These are phyloP conservation scores for Angomonas deanei DNA, from an alignment of 208 protist species.

Conservation along the genomic window DNA sequence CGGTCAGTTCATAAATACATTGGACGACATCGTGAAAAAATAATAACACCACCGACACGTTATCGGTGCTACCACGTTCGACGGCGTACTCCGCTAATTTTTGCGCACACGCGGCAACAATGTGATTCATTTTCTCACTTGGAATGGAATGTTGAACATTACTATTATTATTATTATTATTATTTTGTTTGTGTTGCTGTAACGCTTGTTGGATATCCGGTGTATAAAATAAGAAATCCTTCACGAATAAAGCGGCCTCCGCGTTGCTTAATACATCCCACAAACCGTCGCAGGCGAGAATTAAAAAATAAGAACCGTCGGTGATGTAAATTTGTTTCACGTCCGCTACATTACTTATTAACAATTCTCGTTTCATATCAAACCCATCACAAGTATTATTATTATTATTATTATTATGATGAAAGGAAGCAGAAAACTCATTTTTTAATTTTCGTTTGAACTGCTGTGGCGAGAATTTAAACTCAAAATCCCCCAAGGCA, in stretches of 20 bases:
- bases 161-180: constrained; percentile 4
- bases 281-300: constrained; percentile 84
- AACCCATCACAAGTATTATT: constrained; percentile 8
- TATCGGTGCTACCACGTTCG: constrained; percentile 75
- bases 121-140: constrained; percentile 35
- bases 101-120: constrained; percentile 68
- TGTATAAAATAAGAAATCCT: constrained; percentile 70
- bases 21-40: constrained; percentile 83
- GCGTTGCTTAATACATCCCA: constrained; percentile 88
- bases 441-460: constrained; percentile 14
- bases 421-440: not conserved
- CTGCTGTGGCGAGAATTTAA: constrained; percentile 57
- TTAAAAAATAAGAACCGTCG: constrained; percentile 62
- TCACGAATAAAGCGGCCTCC: constrained; percentile 71
- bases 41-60: constrained; percentile 68
- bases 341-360: constrained; percentile 79
- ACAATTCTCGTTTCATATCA: constrained; percentile 44
- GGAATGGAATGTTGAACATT: no score
- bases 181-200: not conserved
- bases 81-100: constrained; percentile 81
- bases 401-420: not conserved
- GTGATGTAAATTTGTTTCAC: constrained; percentile 68
- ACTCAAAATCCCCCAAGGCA: constrained; percentile 89
- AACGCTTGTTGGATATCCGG: constrained; percentile 43
- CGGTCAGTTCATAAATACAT: constrained; percentile 44